These are phyloP conservation scores for Parathielavia hyrcaniae DNA, from an alignment of 495 filamentous ascomycete genomes.

Conservation along the genomic window DNA sequence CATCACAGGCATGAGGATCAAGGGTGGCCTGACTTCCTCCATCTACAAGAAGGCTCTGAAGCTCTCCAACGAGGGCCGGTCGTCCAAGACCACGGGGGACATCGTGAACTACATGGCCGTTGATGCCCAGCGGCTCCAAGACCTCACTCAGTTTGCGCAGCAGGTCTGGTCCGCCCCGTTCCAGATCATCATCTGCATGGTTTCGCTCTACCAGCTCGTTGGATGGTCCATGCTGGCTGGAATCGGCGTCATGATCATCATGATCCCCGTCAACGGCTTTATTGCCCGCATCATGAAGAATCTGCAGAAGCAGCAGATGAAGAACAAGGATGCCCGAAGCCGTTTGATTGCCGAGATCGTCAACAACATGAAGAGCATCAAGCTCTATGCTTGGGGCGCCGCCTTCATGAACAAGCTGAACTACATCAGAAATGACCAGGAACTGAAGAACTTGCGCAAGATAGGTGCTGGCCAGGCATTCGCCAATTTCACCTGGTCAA, in stretches of 20 bases:
- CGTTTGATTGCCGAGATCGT: slow-evolving; percentile 94
- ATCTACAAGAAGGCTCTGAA: slow-evolving; percentile 89
- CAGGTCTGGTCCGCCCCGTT: slow-evolving; percentile 95
- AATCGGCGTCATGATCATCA: slow-evolving; percentile 89
- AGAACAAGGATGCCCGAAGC: slow-evolving; percentile 94
- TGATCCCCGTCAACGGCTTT: slow-evolving; percentile 93
- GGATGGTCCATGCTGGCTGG: slow-evolving; percentile 95
- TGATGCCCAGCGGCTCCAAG: slow-evolving; percentile 89
- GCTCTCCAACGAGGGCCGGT: slow-evolving; percentile 86
- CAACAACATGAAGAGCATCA: slow-evolving; percentile 99
- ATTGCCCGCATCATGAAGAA: slow-evolving; percentile 92
- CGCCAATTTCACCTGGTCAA: slow-evolving; percentile 98
- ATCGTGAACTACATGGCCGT: slow-evolving; percentile 99
- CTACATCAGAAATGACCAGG: slow-evolving; percentile 88
- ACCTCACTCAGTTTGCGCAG: slow-evolving; percentile 90
- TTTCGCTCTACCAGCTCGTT: slow-evolving; percentile 88
- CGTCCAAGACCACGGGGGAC: slow-evolving; percentile 90
- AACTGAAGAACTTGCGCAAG: slow-evolving; percentile 89
- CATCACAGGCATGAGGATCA: slow-evolving; percentile 93
- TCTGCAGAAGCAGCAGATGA: slow-evolving; percentile 94
- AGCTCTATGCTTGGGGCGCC: slow-evolving; percentile 94
- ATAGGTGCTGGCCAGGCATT: slow-evolving; percentile 91
- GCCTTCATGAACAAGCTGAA: slow-evolving; percentile 97
- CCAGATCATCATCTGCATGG: slow-evolving; percentile 92
- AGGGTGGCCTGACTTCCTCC: slow-evolving; percentile 76